Conservation (phyloP, 2,329 filamentous ascomycete genomes). For the Diaporthe sp. region DNA sequence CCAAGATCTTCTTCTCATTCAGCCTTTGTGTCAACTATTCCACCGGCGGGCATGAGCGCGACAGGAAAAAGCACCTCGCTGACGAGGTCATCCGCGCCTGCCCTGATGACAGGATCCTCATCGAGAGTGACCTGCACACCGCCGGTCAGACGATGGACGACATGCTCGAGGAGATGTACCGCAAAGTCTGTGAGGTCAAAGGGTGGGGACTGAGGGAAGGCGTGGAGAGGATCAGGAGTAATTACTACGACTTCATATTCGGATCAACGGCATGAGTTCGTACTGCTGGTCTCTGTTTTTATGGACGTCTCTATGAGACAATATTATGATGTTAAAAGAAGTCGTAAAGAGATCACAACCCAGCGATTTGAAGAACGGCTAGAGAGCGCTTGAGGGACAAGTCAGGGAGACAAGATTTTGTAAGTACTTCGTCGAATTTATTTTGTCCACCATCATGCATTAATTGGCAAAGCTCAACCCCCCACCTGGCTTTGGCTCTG, state of each 20-base stretch:
- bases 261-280: constrained; percentile 55
- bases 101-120: constrained; percentile 82
- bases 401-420: neutral
- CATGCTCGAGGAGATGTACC: constrained; percentile 79
- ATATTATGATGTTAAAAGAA: too few species aligned
- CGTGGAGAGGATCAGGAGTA: constrained; percentile 73
- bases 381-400: neutral
- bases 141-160: constrained; percentile 87
- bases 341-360: neutral
- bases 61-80: constrained; percentile 62
- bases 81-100: constrained; percentile 73
- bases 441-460: too few species aligned
- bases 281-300: neutral
- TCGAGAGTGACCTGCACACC: constrained; percentile 91
- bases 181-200: constrained; percentile 82
- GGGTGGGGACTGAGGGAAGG: constrained; percentile 83
- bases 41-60: constrained; percentile 57
- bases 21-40: constrained; percentile 85
- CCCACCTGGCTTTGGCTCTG: too few species aligned
- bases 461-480: neutral
- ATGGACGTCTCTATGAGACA: neutral
- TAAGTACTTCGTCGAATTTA: neutral
- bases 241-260: constrained; percentile 84
- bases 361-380: neutral
- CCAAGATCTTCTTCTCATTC: constrained; percentile 88